Base-by-base conservation (phyloP, 495 filamentous ascomycete genomes). In the Neurospora sp. region DNA sequence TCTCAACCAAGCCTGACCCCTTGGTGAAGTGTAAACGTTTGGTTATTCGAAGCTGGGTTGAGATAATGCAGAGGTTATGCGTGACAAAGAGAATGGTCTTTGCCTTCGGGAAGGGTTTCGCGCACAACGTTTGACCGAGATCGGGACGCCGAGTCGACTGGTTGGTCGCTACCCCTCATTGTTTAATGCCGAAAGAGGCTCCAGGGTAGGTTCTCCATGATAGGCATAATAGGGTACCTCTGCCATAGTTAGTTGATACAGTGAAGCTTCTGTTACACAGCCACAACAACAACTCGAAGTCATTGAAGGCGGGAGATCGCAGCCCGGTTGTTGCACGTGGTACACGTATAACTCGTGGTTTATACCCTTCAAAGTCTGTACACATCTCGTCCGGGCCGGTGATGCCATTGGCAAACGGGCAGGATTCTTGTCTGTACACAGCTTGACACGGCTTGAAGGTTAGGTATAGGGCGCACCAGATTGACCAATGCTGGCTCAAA, bases 311-410 rank as follows among this genome's bases (percentile, higher is more conserved):
- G n/a, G 75, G 40, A 70, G 72, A 66, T 74, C 70, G 70, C 27
- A 75, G 76, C 69, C 38, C 16, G 54, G 46, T 73, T 72, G 75
- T 76, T 75, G 72, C 79, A 80, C 79, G 79, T 81, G 79, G 75
- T 75, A 78, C 77, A 75, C n/a, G 20, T 71, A 35, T 72, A 39
- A 39, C 39, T 20, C 23, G 46, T 66, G 71, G 20, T 44, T 44
- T 18, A 72, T 74, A 37, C 69, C 41, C 46, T 39, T 69, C n/a
- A 44, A 27, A 9, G 31, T 18, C 7, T 59, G 35, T n/a, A 40
- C n/a, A 39, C 12, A 42, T 42, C 69, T 62, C 37, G 38, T 46
- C 38, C 54, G 35, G 69, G 38, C 59, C 37, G 44, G 40, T 18
- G 54, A 72, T 27, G 71, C 27, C 70, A 35, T 71, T 35, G 20